Percentiles rank a stretch among this genome's conserved stretches.
phyloP scores from a whole-genome alignment of 75 land plant genomes.

The Isoetes taiwanensis region DNA sequence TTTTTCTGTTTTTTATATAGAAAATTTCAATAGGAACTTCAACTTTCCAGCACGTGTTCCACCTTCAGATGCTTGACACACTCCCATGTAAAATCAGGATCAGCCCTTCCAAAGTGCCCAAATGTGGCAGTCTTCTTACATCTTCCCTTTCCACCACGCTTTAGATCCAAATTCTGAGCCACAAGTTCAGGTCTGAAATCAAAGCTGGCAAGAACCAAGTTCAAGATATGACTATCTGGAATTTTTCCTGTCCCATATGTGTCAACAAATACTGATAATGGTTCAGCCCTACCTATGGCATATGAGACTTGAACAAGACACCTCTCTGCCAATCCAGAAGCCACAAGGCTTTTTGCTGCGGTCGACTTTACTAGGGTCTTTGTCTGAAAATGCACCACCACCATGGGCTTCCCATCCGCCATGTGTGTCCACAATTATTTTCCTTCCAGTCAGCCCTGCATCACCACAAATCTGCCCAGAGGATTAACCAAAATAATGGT shows the following conservation, averaged over 20 bases:
- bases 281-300: constrained; percentile 14
- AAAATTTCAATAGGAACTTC: no score
- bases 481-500: constrained; percentile 55
- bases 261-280: constrained; percentile 7
- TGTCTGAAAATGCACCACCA: constrained; percentile 53
- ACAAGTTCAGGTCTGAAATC: constrained; percentile 55
- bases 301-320: constrained; percentile 9
- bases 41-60: no score
- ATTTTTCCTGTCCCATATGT: constrained; percentile 10
- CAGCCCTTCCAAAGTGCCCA: no score
- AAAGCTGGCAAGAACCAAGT: no score
- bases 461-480: constrained; percentile 48
- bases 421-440: constrained; percentile 65
- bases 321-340: constrained; percentile 9
- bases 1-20: no score
- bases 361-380: no score
- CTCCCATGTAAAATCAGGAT: no score
- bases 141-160: constrained; percentile 48
- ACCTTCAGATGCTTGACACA: no score
- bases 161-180: constrained; percentile 36
- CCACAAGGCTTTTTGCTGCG: constrained; percentile 16
- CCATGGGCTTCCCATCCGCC: constrained; percentile 61
- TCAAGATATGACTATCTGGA: neutral
- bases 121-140: no score
- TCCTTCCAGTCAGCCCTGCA: constrained; percentile 61